A percentile compares a stretch with the other conserved stretches of the same genome.
Conservation (phyloP, 2,329 filamentous ascomycete genomes). For the Cordyceps pruinosa region DNA sequence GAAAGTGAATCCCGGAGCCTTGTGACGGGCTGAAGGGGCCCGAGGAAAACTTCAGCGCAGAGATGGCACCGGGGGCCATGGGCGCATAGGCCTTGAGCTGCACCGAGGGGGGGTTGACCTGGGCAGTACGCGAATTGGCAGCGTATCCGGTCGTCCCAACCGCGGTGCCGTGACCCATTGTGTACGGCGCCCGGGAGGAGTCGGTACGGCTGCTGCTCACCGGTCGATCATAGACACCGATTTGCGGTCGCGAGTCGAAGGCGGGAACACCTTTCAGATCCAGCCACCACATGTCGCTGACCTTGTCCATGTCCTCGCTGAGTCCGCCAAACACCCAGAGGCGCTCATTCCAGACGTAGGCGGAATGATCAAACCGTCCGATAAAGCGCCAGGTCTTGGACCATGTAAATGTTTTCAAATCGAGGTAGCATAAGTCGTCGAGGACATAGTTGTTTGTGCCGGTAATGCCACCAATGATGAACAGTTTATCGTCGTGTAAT, state of each 20-base stretch:
- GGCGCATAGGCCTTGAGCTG: constrained; percentile 69
- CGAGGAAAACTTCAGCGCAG: constrained; percentile 75
- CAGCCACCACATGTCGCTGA: constrained; percentile 94
- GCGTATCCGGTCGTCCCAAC: constrained; percentile 58
- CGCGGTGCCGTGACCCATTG: constrained; percentile 40
- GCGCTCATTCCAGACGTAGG: constrained; percentile 83
- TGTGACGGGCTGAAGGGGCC: constrained; percentile 82
- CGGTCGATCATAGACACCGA: constrained; percentile 45
- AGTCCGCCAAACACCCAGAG: constrained; percentile 97
- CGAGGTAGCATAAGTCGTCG: constrained; percentile 93
- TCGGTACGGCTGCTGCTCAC: constrained; percentile 34
- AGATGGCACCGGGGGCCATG: constrained; percentile 81
- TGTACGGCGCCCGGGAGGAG: constrained; percentile 47
- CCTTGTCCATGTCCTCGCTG: constrained; percentile 94
- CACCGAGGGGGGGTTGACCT: constrained; percentile 59
- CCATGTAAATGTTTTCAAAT: constrained; percentile 97
- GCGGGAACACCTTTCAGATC: constrained; percentile 87
- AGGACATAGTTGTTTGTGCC: constrained; percentile 87
- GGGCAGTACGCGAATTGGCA: constrained; percentile 59
- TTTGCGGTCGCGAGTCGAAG: constrained; percentile 63
- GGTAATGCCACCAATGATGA: constrained; percentile 91
- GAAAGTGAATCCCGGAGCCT: constrained; percentile 87
- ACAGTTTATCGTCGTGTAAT: constrained; percentile 92
- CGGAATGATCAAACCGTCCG: constrained; percentile 87
- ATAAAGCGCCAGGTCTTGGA: constrained; percentile 95